Conservation (phyloP, 1,284 basidiomycete genomes). For the Thecaphora frezii region DNA sequence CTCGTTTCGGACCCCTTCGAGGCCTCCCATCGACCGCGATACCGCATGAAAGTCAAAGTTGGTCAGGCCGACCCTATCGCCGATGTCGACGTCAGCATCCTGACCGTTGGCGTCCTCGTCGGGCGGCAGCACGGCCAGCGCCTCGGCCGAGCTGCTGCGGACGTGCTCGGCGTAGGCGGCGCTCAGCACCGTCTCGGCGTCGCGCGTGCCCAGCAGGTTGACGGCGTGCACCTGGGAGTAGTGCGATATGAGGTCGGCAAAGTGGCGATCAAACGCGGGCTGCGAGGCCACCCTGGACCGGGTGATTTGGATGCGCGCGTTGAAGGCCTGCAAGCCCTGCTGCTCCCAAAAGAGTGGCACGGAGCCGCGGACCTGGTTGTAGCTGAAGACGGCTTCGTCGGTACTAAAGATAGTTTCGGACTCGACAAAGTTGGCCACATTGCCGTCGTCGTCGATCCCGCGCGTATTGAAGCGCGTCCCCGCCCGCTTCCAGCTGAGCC, state of each 20-base stretch:
- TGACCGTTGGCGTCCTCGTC: constrained; percentile 11
- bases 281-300: constrained; percentile 88
- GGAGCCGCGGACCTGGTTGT: constrained; percentile 88
- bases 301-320: constrained; percentile 59
- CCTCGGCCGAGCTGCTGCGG: constrained; percentile 34
- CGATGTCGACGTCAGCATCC: constrained; percentile 13
- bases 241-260: constrained; percentile 68
- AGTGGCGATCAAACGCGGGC: constrained; percentile 92
- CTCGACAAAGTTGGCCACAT: constrained; percentile 97
- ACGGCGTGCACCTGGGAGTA: constrained; percentile 50
- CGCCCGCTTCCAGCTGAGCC: constrained; percentile 90
- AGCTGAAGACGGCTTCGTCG: constrained; percentile 80
- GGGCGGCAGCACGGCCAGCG: constrained; percentile 19
- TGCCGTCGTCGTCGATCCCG: constrained; percentile 95
- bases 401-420: constrained; percentile 88
- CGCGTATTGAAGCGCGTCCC: constrained; percentile 96
- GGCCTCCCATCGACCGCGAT: constrained; percentile 74
- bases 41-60: constrained; percentile 92
- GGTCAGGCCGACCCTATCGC: constrained; percentile 65
- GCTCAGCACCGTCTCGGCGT: constrained; percentile 85
- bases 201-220: constrained; percentile 61
- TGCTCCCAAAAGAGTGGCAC: constrained; percentile 91
- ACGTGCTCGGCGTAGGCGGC: constrained; percentile 67
- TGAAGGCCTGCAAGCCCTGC: constrained; percentile 70
- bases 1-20: constrained; percentile 80